phyloP scores from a whole-genome alignment of 2,329 filamentous ascomycete genomes.

The Juglanconis sp. region DNA sequence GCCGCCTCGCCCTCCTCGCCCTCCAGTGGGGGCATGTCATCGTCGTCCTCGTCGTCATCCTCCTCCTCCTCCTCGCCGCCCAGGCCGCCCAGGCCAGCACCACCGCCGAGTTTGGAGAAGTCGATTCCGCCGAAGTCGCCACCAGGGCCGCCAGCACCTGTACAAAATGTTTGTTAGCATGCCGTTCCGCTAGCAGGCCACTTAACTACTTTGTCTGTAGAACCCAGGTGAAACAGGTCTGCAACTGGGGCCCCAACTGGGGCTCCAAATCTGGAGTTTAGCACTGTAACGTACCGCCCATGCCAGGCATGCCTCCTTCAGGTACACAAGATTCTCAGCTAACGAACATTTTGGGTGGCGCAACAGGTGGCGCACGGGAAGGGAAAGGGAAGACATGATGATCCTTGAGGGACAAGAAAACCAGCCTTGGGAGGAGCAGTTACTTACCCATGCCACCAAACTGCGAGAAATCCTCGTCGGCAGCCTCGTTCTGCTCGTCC shows the following conservation, averaged over 20 bases:
- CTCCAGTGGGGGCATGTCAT: constrained; percentile 83
- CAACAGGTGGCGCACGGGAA: not conserved
- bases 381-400: not conserved
- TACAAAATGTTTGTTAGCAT: constrained; percentile 6
- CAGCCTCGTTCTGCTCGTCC: constrained; percentile 92
- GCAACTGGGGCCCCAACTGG: not conserved
- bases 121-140: constrained; percentile 84
- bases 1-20: constrained; percentile 50
- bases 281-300: constrained; percentile 41
- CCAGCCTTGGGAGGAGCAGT: constrained; percentile 4
- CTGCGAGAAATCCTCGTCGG: constrained; percentile 74
- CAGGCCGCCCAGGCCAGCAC: constrained; percentile 43
- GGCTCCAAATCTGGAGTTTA: not conserved
- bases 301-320: constrained; percentile 54
- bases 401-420: not conserved
- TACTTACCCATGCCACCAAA: constrained; percentile 63
- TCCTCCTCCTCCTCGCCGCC: constrained; percentile 47
- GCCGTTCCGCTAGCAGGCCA: not conserved
- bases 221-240: not conserved
- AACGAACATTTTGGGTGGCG: constrained; percentile 3
- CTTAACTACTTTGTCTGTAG: not conserved
- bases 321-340: constrained; percentile 22
- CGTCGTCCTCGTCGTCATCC: constrained; percentile 62
- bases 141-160: constrained; percentile 29
- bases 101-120: constrained; percentile 83